These are phyloP conservation scores for Plasmodium malariae DNA, from an alignment of 169 alveolate genomes.

Conservation along the genomic window DNA sequence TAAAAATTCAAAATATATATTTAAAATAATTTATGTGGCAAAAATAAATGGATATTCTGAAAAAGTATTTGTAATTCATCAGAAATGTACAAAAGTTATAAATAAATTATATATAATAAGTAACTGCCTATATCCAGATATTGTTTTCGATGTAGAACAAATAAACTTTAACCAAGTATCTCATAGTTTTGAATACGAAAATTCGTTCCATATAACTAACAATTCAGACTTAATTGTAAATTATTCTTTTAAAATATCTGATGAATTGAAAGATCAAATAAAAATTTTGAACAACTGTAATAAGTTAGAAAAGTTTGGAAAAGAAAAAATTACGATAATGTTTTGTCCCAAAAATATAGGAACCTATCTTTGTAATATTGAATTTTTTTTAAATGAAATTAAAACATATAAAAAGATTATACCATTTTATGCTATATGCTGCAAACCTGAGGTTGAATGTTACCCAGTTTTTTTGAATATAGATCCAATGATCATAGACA, in stretches of 20 bases:
- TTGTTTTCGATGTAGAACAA: conserved; percentile 26
- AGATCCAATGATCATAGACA: conserved; percentile 58
- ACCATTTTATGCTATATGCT: conserved; percentile 52
- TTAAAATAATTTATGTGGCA: conserved; percentile 38
- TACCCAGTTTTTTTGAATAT: conserved; percentile 43
- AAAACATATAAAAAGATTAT: conserved; percentile 32
- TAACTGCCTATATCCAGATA: conserved; percentile 34
- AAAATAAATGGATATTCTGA: conserved; percentile 23
- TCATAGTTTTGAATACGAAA: conserved; percentile 52
- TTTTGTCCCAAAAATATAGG: conserved; percentile 54
- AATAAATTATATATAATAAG: conserved; percentile 20
- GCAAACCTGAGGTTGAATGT: conserved; percentile 14
- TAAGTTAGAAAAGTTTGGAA: conserved; percentile 16
- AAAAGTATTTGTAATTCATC: conserved; percentile 53
- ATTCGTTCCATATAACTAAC: conserved; percentile 25
- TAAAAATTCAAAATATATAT: conserved; percentile 13
- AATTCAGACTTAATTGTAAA: conserved; percentile 46
- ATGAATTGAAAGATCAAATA: conserved; percentile 65
- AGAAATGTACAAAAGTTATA: conserved; percentile 60
- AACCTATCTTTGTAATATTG: conserved; percentile 14
- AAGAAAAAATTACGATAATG: conserved; percentile 24
- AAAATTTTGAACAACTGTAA: conserved; percentile 7
- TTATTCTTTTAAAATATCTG: conserved; percentile 28
- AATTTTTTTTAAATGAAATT: conserved; percentile 47
- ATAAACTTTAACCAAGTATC: conserved; percentile 59